Conservation (phyloP, 352 stramenopile species). For the Globisporangium parvum region DNA sequence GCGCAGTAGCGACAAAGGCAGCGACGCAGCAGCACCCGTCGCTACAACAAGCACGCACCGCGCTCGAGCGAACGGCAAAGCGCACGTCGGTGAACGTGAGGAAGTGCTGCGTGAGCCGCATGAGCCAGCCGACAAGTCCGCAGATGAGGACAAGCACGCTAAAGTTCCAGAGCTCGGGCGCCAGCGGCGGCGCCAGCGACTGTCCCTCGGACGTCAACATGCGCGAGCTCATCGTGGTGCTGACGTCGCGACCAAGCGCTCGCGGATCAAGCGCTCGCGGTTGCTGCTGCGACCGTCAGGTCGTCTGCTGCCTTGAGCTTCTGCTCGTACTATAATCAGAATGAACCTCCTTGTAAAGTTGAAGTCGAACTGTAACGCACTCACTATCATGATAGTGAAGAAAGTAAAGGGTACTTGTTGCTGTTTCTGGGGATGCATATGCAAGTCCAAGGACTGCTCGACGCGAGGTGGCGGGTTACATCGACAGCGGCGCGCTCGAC, state of each 20-base stretch:
- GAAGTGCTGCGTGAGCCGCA: constrained; percentile 32
- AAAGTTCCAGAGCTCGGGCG: constrained; percentile 61
- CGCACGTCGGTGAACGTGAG: constrained; percentile 34
- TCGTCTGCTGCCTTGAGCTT: too few relatives aligned
- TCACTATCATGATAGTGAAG: too few relatives aligned
- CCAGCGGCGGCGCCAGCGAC: constrained; percentile 14
- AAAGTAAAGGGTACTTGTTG: too few relatives aligned
- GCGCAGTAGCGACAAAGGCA: background rate
- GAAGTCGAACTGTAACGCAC: too few relatives aligned
- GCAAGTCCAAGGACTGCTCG: background rate
- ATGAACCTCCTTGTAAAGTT: too few relatives aligned
- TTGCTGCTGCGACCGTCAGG: too few relatives aligned
- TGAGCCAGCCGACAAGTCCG: constrained; percentile 33
- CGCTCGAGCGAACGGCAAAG: constrained; percentile 28
- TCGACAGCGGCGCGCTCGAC: constrained; percentile 26
- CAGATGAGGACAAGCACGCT: constrained; percentile 36
- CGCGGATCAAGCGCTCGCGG: too few relatives aligned
- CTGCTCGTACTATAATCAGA: too few relatives aligned
- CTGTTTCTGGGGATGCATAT: background rate
- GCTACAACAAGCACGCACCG: constrained; percentile 20
- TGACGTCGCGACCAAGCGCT: background rate
- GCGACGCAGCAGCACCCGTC: background rate
- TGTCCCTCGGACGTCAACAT: background rate
- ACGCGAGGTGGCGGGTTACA: too few relatives aligned
- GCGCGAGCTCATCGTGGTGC: background rate